These are phyloP conservation scores for Mycena floridula DNA, from an alignment of 768 basidiomycete species.

Conservation along the genomic window DNA sequence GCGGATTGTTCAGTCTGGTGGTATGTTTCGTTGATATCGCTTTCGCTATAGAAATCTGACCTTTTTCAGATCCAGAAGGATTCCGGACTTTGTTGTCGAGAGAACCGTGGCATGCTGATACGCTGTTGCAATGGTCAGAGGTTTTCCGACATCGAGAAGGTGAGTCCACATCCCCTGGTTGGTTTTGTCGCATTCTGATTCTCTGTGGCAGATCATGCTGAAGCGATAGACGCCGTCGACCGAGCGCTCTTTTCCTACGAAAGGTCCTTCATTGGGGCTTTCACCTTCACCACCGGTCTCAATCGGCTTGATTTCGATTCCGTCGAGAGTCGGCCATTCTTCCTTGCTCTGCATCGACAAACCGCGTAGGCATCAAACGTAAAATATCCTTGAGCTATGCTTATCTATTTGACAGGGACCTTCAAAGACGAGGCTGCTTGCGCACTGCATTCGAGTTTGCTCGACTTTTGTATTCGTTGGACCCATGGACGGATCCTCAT, in stretches of 20 bases:
- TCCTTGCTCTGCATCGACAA: constrained; percentile 80
- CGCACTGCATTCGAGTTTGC: constrained; percentile 91
- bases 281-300: constrained; percentile 75
- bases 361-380: constrained; percentile 50
- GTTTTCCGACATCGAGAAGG: constrained; percentile 86
- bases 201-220: constrained; percentile 56
- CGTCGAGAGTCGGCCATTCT: constrained; percentile 92
- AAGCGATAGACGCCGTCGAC: constrained; percentile 84
- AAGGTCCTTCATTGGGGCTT: constrained; percentile 79
- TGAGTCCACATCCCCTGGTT: constrained; percentile 18
- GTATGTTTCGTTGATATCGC: constrained; percentile 33
- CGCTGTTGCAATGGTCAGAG: constrained; percentile 80
- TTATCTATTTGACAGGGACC: constrained; percentile 44
- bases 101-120: constrained; percentile 91
- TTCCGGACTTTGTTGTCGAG: constrained; percentile 71
- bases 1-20: constrained; percentile 73
- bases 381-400: neutral
- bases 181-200: neutral
- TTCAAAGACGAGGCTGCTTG: constrained; percentile 84
- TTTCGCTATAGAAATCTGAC: neutral
- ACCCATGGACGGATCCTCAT: constrained; percentile 87
- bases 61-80: constrained; percentile 59
- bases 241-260: constrained; percentile 94
- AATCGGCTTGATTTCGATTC: constrained; percentile 85
- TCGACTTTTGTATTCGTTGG: constrained; percentile 76